Evolutionary conservation across 1,139 yeast genomes (phyloP).

Genomic region (Magnusiomyces paraingens): DNA sequence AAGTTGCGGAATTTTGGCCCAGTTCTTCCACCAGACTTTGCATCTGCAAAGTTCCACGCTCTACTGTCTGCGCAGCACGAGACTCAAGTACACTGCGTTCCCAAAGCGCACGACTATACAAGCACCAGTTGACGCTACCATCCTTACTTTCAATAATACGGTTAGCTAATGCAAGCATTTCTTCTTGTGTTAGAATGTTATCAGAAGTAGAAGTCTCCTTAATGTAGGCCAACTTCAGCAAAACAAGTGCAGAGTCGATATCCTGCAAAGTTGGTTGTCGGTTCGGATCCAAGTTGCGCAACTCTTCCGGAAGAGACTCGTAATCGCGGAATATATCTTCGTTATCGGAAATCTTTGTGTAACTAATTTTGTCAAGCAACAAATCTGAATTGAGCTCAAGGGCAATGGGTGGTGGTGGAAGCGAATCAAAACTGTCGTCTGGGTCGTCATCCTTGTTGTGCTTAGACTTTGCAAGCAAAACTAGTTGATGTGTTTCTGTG

Average conservation of each 20-base stretch:
- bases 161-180: slow-evolving; percentile 63
- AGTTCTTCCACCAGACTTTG: slow-evolving; percentile 87
- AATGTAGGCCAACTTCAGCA: slow-evolving; percentile 59
- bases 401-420: slow-evolving; percentile 28
- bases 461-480: slow-evolving; percentile 66
- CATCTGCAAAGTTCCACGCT: slow-evolving; percentile 90
- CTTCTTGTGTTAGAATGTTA: slow-evolving; percentile 71
- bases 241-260: slow-evolving; percentile 64
- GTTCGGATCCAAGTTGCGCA: slow-evolving; percentile 67
- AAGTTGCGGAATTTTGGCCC: slow-evolving; percentile 52
- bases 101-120: slow-evolving; percentile 84
- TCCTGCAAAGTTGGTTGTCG: slow-evolving; percentile 67
- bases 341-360: slow-evolving; percentile 28
- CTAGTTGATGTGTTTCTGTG: slow-evolving; percentile 61
- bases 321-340: slow-evolving; percentile 41
- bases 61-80: slow-evolving; percentile 74
- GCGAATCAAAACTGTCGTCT: slow-evolving; percentile 22
- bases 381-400: slow-evolving; percentile 69
- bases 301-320: slow-evolving; percentile 44
- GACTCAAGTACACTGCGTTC: slow-evolving; percentile 82
- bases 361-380: slow-evolving; percentile 67
- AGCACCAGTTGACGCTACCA: slow-evolving; percentile 59
- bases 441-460: slow-evolving; percentile 27
- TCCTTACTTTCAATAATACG: slow-evolving; percentile 56
- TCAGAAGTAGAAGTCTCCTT: slow-evolving; percentile 67